Evolutionary conservation across 2,329 filamentous ascomycete species (phyloP), one percentile per base, ranked within the genome.

Genomic region (Aspergillus fructus): DNA sequence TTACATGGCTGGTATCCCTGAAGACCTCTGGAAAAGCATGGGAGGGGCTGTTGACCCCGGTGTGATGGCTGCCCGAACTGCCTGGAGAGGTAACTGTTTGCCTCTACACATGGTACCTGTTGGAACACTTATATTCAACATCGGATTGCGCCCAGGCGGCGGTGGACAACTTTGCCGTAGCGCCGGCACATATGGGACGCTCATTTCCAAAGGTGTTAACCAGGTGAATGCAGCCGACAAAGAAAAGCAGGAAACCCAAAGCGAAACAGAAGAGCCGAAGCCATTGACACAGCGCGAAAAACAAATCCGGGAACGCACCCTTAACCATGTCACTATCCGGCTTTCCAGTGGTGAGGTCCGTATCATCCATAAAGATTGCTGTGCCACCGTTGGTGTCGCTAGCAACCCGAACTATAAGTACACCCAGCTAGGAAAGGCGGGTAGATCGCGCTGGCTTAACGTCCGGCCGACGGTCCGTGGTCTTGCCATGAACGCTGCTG

Each of bases 401-500:
- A 97, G 94, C 83, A 99, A 99, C 76, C 85, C 89, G 47, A 89
- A 96, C 73, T 89, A 92, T 74, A 91, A 96, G 65, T 96, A 96
- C 76, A 83, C 86, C 64, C 91, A 94, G 71, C 83, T 99, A 56
- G 96, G 96, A 68, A 99, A 99, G 80, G 94, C 94, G 67, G 94
- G 94, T 71, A 86, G 96, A 68, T 92, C 89, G 67, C 86, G 94
- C 70, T 97, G 92, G 93, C 78, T 97, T 64, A 94, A 94, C 71
- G 96, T 96, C 71, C 84, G 94, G 66, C 94, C 94, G 15, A 97
- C 94, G 0, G 94, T 99, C 45, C 88, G 96, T 81, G 96, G 94
- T 89, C 79, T 97, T 68, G 94, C 96, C 62, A 99, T 99, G 96
- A 99, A 99, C 81, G 92, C 93, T 86, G 90, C 87, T 68, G 94